These are phyloP conservation scores for Aspergillus pseudotamarii DNA, from an alignment of 2,329 filamentous ascomycete genomes.

Conservation along the genomic window DNA sequence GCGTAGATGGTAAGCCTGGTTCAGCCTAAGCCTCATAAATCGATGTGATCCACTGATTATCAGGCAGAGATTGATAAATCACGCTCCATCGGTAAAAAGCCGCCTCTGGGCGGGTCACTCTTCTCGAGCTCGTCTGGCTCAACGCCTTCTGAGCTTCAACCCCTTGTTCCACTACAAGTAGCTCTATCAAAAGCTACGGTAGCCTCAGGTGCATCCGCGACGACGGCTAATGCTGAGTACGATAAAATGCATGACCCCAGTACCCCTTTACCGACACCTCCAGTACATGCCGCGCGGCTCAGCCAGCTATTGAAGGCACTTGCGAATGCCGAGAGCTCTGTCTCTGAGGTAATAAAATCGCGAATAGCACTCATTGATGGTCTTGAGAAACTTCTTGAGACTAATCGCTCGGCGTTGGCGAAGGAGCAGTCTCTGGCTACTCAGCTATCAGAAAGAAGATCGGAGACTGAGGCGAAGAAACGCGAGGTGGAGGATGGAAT, in stretches of 20 bases:
- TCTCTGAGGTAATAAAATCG: constrained; percentile 86
- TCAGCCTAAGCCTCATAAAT: neutral
- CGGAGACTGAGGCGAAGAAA: constrained; percentile 78
- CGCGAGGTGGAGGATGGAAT: constrained; percentile 88
- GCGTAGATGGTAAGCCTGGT: constrained; percentile 71
- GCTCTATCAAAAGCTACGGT: constrained; percentile 72
- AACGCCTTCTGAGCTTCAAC: constrained; percentile 75
- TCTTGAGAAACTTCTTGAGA: constrained; percentile 78
- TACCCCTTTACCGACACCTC: constrained; percentile 72
- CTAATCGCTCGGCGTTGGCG: constrained; percentile 69
- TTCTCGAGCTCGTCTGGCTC: constrained; percentile 62
- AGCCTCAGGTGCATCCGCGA: constrained; percentile 67
- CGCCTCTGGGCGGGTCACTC: constrained; percentile 67
- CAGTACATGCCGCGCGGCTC: constrained; percentile 87
- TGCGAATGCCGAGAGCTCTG: constrained; percentile 83
- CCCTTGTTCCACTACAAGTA: constrained; percentile 74
- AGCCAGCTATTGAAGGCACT: constrained; percentile 88
- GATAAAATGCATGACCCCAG: constrained; percentile 77
- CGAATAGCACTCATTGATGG: constrained; percentile 75
- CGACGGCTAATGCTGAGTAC: constrained; percentile 78
- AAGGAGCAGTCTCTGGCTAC: constrained; percentile 69
- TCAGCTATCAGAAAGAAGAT: constrained; percentile 67
- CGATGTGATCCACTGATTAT: constrained; percentile 11
- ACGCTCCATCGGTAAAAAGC: constrained; percentile 56
- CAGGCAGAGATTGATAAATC: constrained; percentile 58